Percentiles rank a stretch among this genome's conserved stretches.
Conservation (phyloP, 2,329 filamentous ascomycete species). For the Trichophaea hybrida region DNA sequence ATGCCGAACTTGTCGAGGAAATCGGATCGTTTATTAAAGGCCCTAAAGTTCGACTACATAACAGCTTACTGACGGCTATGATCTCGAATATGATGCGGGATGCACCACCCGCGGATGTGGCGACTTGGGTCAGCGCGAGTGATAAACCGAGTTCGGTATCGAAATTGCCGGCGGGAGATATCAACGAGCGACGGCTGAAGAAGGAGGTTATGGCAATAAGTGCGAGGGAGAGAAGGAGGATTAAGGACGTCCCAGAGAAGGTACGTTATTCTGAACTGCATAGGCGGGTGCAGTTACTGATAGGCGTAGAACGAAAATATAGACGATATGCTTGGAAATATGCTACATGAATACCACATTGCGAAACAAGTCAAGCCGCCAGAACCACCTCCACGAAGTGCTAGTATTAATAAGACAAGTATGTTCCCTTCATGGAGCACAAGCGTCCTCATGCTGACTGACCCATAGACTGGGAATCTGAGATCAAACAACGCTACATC, state of each 20-base stretch:
- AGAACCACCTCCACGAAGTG: conserved; percentile 20
- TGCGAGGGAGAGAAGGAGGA: conserved; percentile 49
- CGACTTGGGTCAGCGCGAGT: conserved; percentile 57
- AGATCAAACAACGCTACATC: conserved; percentile 51
- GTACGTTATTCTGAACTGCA: not conserved
- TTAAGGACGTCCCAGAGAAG: conserved; percentile 45
- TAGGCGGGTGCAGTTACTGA: not conserved
- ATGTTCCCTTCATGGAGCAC: not conserved
- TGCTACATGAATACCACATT: conserved; percentile 19
- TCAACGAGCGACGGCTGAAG: conserved; percentile 49
- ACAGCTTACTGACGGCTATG: conserved; percentile 52
- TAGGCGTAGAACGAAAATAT: conserved; percentile 15
- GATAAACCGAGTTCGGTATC: conserved; percentile 46
- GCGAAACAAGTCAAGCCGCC: conserved; percentile 25
- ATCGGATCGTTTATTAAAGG: conserved; percentile 49
- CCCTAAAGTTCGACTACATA: conserved; percentile 50
- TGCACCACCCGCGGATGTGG: conserved; percentile 52
- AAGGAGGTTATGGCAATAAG: conserved; percentile 57
- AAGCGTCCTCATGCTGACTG: not conserved
- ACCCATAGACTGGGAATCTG: conserved; percentile 44
- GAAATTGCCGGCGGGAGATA: conserved; percentile 46
- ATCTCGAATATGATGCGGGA: conserved; percentile 56
- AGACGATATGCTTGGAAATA: conserved; percentile 30
- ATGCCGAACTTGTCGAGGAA: conserved; percentile 44
- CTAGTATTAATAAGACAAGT: conserved; percentile 23